Conservation (phyloP, 129 eudicot genomes). For the Artemisia tridentata region DNA sequence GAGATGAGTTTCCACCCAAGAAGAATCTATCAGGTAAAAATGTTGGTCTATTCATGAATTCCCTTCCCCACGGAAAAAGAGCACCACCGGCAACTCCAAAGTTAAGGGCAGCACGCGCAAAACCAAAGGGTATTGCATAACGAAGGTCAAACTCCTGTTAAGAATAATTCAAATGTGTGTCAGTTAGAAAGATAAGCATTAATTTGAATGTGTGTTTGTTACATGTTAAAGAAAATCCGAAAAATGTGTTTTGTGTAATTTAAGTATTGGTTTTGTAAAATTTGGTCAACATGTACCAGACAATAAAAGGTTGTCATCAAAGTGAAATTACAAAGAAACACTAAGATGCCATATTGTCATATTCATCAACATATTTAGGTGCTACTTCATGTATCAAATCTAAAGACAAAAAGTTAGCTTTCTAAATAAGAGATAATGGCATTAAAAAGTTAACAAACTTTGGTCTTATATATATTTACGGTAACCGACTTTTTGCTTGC, state of each 20-base stretch:
- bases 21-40: constrained; percentile 76
- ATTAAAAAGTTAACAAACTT: no score
- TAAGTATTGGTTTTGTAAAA: neutral
- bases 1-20: constrained; percentile 88
- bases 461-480: no score
- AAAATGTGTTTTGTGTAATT: neutral
- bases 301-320: neutral
- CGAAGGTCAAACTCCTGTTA: constrained; percentile 90
- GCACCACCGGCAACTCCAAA: constrained; percentile 73
- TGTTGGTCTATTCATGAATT: constrained; percentile 54
- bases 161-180: neutral
- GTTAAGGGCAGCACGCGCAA: constrained; percentile 73
- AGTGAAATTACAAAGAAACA: neutral
- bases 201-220: neutral
- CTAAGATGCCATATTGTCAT: neutral
- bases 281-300: neutral
- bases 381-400: neutral
- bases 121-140: constrained; percentile 84
- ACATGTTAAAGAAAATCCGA: neutral
- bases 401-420: no score
- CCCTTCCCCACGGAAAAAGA: constrained; percentile 80
- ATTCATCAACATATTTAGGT: neutral
- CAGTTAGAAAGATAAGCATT: neutral
- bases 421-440: no score
- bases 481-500: no score